These are phyloP conservation scores for Corynascus novoguineensis DNA, from an alignment of 495 filamentous ascomycete genomes.

Conservation along the genomic window DNA sequence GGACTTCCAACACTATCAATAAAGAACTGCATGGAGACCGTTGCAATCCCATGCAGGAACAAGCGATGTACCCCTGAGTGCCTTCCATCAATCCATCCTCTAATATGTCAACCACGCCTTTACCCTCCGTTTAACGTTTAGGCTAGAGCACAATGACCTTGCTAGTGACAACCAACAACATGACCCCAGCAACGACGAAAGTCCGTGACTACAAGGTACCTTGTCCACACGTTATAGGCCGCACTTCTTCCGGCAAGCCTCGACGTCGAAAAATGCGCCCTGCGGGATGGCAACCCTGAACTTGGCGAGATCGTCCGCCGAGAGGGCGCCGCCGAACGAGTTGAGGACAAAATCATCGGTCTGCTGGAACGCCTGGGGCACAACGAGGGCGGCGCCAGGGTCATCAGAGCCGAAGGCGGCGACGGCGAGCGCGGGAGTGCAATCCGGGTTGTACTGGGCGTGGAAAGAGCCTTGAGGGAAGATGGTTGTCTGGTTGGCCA, in stretches of 20 bases:
- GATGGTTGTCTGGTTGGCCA: constrained; percentile 4
- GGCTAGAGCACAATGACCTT: no score
- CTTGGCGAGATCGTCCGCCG: background rate
- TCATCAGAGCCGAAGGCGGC: background rate
- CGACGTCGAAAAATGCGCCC: background rate
- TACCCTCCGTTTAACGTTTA: no score
- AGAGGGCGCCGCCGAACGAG: background rate
- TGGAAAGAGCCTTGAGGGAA: background rate
- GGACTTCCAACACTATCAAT: no score
- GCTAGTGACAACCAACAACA: no score
- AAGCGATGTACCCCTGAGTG: no score
- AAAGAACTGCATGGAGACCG: no score
- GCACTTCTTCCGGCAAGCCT: background rate
- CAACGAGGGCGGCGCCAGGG: background rate
- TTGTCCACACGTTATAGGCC: no score
- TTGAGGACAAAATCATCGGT: background rate
- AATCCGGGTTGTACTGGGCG: constrained; percentile 2
- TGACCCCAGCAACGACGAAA: no score
- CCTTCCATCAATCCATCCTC: no score
- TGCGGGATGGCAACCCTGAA: background rate
- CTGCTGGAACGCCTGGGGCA: background rate
- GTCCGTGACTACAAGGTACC: no score
- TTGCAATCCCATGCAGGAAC: no score
- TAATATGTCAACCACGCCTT: no score
- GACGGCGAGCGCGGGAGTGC: background rate